Conservation (phyloP, 495 filamentous ascomycete species). For the Oleoguttula mirabilis region DNA sequence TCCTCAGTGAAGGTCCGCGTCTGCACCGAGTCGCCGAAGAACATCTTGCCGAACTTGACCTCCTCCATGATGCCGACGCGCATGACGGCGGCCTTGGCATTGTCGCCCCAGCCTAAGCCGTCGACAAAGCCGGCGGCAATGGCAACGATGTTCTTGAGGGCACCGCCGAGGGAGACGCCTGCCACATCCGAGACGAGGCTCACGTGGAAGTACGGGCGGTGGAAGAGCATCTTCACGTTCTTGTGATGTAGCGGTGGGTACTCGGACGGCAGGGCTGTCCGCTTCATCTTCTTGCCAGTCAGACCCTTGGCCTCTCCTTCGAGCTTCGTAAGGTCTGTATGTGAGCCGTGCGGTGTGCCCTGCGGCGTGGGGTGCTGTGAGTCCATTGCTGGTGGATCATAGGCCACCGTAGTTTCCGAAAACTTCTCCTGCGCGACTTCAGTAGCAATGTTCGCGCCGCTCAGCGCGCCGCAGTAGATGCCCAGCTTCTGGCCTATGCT, state of each 20-base stretch:
- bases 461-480: conserved; percentile 95
- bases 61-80: conserved; percentile 92
- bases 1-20: conserved; percentile 88
- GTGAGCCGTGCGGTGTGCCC: conserved; percentile 32
- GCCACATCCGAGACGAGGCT: conserved; percentile 84
- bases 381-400: conserved; percentile 81
- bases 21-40: conserved; percentile 70
- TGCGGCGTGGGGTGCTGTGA: conserved; percentile 57
- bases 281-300: conserved; percentile 31
- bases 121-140: conserved; percentile 91
- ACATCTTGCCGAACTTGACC: conserved; percentile 83
- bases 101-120: conserved; percentile 80
- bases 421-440: conserved; percentile 93
- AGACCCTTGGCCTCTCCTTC: conserved; percentile 30
- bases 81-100: conserved; percentile 51
- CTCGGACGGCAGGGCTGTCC: conserved; percentile 61
- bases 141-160: conserved; percentile 95
- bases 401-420: conserved; percentile 93
- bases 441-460: conserved; percentile 90
- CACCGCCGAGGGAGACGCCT: conserved; percentile 87
- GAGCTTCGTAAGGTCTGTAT: conserved; percentile 41
- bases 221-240: conserved; percentile 72
- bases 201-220: conserved; percentile 96
- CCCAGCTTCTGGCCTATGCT: conserved; percentile 77
- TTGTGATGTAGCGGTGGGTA: conserved; percentile 74